A percentile compares a stretch with the other conserved stretches of the same genome.
Conservation (phyloP, 176 grass and related monocot species). For the Phragmites australis region DNA sequence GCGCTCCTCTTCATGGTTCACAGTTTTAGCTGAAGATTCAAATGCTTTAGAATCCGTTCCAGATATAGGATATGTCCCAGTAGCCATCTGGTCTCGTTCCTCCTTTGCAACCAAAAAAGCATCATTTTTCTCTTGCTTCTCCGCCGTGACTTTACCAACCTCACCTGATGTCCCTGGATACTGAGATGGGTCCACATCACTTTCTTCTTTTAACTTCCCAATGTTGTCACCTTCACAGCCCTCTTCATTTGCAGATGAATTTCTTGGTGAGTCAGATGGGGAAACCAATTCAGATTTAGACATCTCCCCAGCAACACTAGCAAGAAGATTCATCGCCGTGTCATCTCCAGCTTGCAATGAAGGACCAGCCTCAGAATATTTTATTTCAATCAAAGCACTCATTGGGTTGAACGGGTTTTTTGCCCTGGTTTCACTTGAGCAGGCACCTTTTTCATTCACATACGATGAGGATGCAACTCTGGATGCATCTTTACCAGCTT, state of each 20-base stretch:
- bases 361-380: slow-evolving; percentile 66
- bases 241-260: slow-evolving; percentile 47
- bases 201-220: slow-evolving; percentile 49
- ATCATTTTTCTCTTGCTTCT: slow-evolving; percentile 45
- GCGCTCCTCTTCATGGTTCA: slow-evolving; percentile 29
- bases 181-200: slow-evolving; percentile 21
- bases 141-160: slow-evolving; percentile 1
- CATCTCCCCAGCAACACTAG: slow-evolving; percentile 90
- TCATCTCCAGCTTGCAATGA: slow-evolving; percentile 69
- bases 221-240: slow-evolving; percentile 38
- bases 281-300: slow-evolving; percentile 72
- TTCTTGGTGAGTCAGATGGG: slow-evolving; percentile 44
- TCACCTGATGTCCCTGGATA: slow-evolving; percentile 23
- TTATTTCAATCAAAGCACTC: slow-evolving; percentile 96
- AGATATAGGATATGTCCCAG: slow-evolving; percentile 17
- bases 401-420: slow-evolving; percentile 81
- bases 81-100: neutral
- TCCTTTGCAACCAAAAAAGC: slow-evolving; percentile 34
- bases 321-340: slow-evolving; percentile 89
- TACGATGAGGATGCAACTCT: slow-evolving; percentile 52
- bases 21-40: slow-evolving; percentile 26
- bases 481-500: slow-evolving; percentile 45
- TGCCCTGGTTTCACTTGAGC: slow-evolving; percentile 37
- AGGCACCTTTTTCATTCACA: slow-evolving; percentile 55
- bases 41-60: slow-evolving; percentile 24